Conservation (phyloP, 768 basidiomycete species). For the Leccinum truebloodii region DNA sequence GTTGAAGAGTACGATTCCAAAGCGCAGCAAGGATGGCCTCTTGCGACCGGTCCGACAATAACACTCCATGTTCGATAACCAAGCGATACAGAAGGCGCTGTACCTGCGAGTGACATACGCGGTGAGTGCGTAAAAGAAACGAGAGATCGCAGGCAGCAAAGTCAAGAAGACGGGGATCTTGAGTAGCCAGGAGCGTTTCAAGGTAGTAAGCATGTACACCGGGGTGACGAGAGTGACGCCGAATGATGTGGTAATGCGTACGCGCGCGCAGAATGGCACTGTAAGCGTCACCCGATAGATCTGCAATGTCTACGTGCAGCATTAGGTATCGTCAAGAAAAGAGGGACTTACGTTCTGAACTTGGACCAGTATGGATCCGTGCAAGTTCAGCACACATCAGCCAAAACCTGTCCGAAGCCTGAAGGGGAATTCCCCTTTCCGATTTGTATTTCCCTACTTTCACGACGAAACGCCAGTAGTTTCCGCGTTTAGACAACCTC, state of each 20-base stretch:
- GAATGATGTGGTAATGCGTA: slow-evolving; percentile 42
- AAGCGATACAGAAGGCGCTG: slow-evolving; percentile 44
- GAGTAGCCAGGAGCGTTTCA: slow-evolving; percentile 37
- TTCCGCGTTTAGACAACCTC: slow-evolving; percentile 15
- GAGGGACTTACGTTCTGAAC: slow-evolving; percentile 16
- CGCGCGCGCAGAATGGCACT: slow-evolving; percentile 36
- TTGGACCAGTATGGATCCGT: slow-evolving; percentile 16
- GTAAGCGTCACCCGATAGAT: slow-evolving; percentile 9
- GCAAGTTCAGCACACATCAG: slow-evolving; percentile 51
- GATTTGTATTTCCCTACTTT: slow-evolving; percentile 48
- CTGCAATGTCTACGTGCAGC: slow-evolving; percentile 17
- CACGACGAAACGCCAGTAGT: slow-evolving; percentile 53
- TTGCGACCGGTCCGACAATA: slow-evolving; percentile 32
- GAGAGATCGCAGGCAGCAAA: slow-evolving; percentile 38
- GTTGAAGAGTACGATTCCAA: slow-evolving; percentile 33
- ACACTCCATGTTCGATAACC: slow-evolving; percentile 29
- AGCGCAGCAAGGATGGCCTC: slow-evolving; percentile 38
- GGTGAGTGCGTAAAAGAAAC: slow-evolving; percentile 34
- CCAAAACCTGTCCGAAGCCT: slow-evolving; percentile 61
- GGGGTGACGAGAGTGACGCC: slow-evolving; percentile 37
- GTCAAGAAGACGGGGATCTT: slow-evolving; percentile 28
- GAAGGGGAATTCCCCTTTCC: slow-evolving; percentile 33
- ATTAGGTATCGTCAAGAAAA: background rate
- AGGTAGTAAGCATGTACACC: slow-evolving; percentile 52
- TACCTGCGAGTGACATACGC: slow-evolving; percentile 37